A percentile compares a stretch with the other conserved stretches of the same genome.
Evolutionary conservation across 108 stramenopile genomes (phyloP).

Genomic region (Cyclotella sp.): DNA sequence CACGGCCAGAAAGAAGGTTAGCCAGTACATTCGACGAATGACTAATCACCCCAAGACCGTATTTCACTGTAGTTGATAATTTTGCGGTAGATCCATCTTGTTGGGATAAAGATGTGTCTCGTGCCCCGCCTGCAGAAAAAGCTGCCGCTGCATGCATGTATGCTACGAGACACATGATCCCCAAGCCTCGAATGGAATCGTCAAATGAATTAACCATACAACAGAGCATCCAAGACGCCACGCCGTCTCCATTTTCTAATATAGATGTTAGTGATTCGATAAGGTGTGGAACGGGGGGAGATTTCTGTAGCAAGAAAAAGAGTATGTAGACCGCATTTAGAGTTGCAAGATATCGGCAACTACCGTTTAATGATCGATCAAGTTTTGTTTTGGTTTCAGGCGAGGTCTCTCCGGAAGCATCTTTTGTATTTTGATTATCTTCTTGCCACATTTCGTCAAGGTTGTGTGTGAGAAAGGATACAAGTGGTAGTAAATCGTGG

Average conservation of each 20-base stretch:
- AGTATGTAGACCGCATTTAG: conserved; percentile 47
- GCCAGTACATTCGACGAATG: conserved; percentile 54
- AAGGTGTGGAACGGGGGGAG: conserved; percentile 33
- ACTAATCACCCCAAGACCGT: conserved; percentile 54
- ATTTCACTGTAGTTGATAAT: conserved; percentile 44
- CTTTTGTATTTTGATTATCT: conserved; percentile 5
- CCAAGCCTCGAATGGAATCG: conserved; percentile 67
- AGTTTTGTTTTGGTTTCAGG: conserved; percentile 12
- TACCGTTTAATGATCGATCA: conserved; percentile 13
- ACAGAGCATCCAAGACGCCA: conserved; percentile 78
- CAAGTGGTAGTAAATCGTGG: conserved; percentile 50
- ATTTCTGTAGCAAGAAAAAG: conserved; percentile 53
- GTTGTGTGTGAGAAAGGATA: conserved; percentile 63
- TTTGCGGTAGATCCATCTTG: conserved; percentile 26
- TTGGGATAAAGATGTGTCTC: conserved; percentile 1
- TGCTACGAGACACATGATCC: conserved; percentile 67
- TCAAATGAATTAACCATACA: conserved; percentile 73
- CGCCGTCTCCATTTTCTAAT: conserved; percentile 59
- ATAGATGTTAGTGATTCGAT: conserved; percentile 51
- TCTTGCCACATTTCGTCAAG: conserved; percentile 62
- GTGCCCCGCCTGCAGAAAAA: conserved; percentile 5
- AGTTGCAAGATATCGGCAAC: conserved; percentile 36
- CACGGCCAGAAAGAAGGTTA: conserved; percentile 45
- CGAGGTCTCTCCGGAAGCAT: conserved; percentile 2
- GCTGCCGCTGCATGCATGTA: conserved; percentile 51